These are phyloP conservation scores for Polysphondylium violaceum DNA, from an alignment of 78 protist species.

Conservation along the genomic window DNA sequence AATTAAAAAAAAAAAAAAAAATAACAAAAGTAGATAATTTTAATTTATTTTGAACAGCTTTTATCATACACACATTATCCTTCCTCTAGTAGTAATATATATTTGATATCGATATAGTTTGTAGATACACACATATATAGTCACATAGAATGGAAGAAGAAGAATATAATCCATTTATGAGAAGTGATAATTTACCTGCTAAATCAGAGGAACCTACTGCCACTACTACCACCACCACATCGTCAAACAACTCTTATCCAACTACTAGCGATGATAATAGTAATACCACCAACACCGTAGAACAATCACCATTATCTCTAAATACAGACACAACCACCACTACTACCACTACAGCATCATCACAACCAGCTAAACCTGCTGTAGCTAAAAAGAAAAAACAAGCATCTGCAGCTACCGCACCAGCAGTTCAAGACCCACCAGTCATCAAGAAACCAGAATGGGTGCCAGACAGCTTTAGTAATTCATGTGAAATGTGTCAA, in stretches of 20 bases:
- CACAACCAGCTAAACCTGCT: neutral
- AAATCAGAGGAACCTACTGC: neutral
- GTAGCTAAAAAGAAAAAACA: neutral
- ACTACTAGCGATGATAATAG: neutral
- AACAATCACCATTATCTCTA: no score
- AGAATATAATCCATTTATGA: slow-evolving; percentile 60
- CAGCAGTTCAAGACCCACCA: neutral
- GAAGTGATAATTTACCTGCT: slow-evolving; percentile 17
- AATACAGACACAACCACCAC: slow-evolving; percentile 21
- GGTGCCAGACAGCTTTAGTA: slow-evolving; percentile 52
- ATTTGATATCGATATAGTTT: no score
- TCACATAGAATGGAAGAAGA: no score
- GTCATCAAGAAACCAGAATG: slow-evolving; percentile 42
- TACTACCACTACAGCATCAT: neutral
- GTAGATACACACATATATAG: no score
- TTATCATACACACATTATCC: no score
- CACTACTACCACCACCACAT: neutral
- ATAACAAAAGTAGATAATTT: no score
- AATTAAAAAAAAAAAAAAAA: no score
- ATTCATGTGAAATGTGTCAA: slow-evolving; percentile 58
- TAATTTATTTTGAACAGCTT: no score
- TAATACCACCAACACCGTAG: slow-evolving; percentile 26
- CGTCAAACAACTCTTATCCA: neutral
- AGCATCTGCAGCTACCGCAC: neutral
- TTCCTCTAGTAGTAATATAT: no score